Evolutionary conservation across 331 rosid genomes (phyloP).

Genomic region (Quercus phellos): DNA sequence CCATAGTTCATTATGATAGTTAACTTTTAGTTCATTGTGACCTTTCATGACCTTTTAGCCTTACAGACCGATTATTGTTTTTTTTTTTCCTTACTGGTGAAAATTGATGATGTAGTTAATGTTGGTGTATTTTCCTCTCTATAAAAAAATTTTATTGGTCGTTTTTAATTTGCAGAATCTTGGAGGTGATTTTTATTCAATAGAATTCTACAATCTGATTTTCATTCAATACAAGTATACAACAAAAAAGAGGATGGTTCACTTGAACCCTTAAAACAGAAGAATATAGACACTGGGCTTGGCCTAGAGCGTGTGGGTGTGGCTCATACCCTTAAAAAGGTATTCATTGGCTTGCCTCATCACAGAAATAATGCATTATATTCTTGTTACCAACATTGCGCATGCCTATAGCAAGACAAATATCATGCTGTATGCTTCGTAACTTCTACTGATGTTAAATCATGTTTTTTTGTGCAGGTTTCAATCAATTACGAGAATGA

Average conservation of each 20-base stretch:
- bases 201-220: constrained; percentile 82
- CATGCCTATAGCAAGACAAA: neutral
- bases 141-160: neutral
- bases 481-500: constrained; percentile 86
- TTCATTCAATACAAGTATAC: constrained; percentile 73
- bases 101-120: neutral
- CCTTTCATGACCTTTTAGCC: too few species aligned
- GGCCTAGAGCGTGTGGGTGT: constrained; percentile 73
- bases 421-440: constrained; percentile 17
- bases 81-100: neutral
- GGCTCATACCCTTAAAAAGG: constrained; percentile 74
- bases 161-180: constrained; percentile 59
- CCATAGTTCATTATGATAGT: too few species aligned
- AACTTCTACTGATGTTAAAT: constrained; percentile 1
- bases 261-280: constrained; percentile 65
- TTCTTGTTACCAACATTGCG: neutral
- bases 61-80: neutral
- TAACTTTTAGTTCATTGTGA: too few species aligned
- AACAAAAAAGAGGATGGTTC: constrained; percentile 23
- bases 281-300: constrained; percentile 86
- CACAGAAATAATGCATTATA: neutral
- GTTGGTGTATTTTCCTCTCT: neutral
- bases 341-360: constrained; percentile 23
- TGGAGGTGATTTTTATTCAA: constrained; percentile 62
- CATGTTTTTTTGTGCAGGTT: constrained; percentile 52